Base-by-base conservation (phyloP, 2,329 filamentous ascomycete species). In the Phymatotrichopsis omnivora region DNA sequence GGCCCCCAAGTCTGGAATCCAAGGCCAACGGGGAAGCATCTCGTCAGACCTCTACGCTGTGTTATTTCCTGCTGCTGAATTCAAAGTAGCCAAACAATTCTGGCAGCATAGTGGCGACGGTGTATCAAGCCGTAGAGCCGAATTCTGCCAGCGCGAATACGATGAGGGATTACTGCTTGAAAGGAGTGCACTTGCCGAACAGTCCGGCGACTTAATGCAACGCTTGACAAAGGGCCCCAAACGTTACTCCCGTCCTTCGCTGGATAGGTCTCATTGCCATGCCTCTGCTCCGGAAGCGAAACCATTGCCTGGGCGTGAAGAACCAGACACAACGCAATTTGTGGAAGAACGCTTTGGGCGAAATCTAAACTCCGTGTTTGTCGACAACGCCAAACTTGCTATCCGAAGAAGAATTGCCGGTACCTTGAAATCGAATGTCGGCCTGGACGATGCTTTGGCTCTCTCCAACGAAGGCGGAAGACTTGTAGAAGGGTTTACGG, bases 81-180 rank as follows among this genome's bases (percentile, higher is more conserved):
- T 80, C 57, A 66, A 75, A 4, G 64, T 82, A 48, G 84, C 85
- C n/a, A 96, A 95, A 63, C 76, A 86, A 58, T 95, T 93, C 60
- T 98, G 91, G 91, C 91, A 96, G 63, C 91, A 98, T 63, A 82
- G 84, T 1, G 91, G 91, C 16, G 87, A 94, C 51, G 91, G 91
- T 12, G 72, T 94, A 11, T 95, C 87, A 1, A 95, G 87, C 62
- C 79, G 91, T 38, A 76, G 86, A 30, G 87, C 85, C 25, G 89
- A 95, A 61, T 95, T 93, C 63, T 94, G 84, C 60, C 77, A 86
- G 49, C 70, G 73, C 31, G 72, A 89, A 2, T 75, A 93, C 53
- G 73, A 73, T 28, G 79, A 89, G 51, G 78, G 78, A 0, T 68
- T 82, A 31, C 67, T 84, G 38, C 68, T 75, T 2, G 70, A 77